Evolutionary conservation across 441 rosid genomes (phyloP).

Genomic region (Eruca vesicaria): DNA sequence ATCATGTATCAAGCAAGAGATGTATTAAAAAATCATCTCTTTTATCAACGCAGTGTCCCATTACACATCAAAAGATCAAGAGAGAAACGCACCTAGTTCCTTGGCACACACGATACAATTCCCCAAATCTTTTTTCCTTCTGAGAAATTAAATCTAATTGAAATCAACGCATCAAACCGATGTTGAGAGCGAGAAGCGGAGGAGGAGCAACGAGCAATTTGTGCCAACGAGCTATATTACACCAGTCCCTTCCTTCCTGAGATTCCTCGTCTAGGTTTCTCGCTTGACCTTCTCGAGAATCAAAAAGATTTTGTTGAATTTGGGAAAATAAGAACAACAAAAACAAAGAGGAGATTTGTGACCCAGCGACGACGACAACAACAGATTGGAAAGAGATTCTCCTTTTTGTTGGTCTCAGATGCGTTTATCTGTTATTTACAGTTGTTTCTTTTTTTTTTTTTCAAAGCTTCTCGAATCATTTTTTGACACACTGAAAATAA

Average conservation of each 20-base stretch:
- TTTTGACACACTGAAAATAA: background rate
- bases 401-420: slow-evolving; percentile 31
- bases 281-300: background rate
- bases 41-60: background rate
- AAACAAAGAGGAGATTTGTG: background rate
- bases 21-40: background rate
- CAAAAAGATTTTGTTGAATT: slow-evolving; percentile 13
- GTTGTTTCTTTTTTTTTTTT: background rate
- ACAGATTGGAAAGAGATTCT: background rate
- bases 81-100: slow-evolving; percentile 29
- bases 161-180: background rate
- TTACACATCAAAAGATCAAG: background rate
- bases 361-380: slow-evolving; percentile 15
- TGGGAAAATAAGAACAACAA: background rate
- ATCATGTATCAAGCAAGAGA: background rate
- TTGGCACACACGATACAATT: slow-evolving; percentile 20
- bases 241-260: background rate
- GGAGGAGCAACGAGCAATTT: background rate
- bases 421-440: slow-evolving; percentile 31
- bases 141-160: background rate
- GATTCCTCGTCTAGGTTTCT: slow-evolving; percentile 17
- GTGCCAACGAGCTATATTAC: slow-evolving; percentile 1
- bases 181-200: background rate
- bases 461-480: background rate
- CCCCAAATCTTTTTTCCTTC: background rate